Percentiles rank a stretch among this genome's conserved stretches.
Evolutionary conservation across 495 filamentous ascomycete genomes (phyloP).

Genomic region (Beverwykella pulmonaria): DNA sequence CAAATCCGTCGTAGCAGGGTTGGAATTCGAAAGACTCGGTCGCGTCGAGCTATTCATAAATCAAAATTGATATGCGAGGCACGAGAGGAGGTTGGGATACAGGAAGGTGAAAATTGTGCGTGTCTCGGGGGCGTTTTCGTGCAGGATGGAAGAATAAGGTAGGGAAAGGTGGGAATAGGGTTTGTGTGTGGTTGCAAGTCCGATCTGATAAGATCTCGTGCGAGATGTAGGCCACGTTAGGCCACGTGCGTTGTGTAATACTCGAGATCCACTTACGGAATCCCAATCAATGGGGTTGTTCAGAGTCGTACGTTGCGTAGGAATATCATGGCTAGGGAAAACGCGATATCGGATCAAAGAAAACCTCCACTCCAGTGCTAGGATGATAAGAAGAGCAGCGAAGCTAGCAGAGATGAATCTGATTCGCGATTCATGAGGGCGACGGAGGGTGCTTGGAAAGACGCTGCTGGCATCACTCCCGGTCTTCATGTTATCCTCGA

Average conservation of each 20-base stretch:
- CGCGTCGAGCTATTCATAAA: constrained; percentile 19
- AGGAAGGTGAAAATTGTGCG: too few relatives aligned
- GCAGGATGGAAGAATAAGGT: background rate
- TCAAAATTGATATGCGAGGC: background rate
- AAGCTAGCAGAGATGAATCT: background rate
- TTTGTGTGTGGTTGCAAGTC: background rate
- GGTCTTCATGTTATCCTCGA: background rate
- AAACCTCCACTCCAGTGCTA: background rate
- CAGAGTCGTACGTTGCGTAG: background rate
- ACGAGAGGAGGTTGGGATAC: background rate
- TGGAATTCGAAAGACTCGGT: constrained; percentile 25
- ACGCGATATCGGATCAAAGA: background rate
- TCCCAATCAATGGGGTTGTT: background rate
- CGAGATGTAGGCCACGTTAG: background rate
- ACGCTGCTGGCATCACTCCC: background rate
- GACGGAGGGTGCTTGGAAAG: background rate
- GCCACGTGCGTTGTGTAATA: background rate
- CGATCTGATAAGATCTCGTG: background rate
- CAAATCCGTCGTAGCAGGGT: constrained; percentile 40
- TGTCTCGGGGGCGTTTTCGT: background rate
- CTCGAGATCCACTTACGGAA: background rate
- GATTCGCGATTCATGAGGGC: background rate
- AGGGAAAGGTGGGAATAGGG: background rate
- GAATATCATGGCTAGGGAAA: background rate
- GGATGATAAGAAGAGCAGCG: constrained; percentile 1